Evolutionary conservation across 2,329 filamentous ascomycete genomes (phyloP), one percentile per base, ranked within the genome.

Genomic region (Diplodia mutila): DNA sequence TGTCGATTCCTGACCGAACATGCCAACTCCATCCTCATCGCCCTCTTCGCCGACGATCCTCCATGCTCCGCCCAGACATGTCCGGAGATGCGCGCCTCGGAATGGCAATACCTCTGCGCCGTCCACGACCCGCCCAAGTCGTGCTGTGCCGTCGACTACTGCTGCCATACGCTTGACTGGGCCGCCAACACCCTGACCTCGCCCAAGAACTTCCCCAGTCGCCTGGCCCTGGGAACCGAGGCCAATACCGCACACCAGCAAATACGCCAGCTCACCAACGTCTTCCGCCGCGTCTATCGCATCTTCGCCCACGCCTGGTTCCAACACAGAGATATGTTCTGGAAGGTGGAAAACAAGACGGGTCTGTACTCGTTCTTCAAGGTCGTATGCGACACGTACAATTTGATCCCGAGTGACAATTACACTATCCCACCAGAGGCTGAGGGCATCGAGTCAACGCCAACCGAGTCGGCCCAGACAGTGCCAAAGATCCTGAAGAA

Each of bases 231-330:
- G 52, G 87, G 87, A 32, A 76, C 72, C 68, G 79, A 78, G 69
- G 74, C 74, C 69, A 73, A 72, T 27, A 75, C 74, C 14, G 74
- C 78, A 67, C 75, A 80, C 65, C 76, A 83, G 52, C 91, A 92
- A 67, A 84, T 91, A 69, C 92, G 93, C 79, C 94, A 96, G 77
- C 84, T 99, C 68, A 91, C 94, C 73, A 98, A 97, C 78, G 94
- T 99, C 67, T 98, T 99, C 80, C 88, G 95, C 67, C 87, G 95
- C 16, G 87, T 98, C 61, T 97, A 99, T 79, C 88, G 95, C 69
- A 98, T 99, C 80, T 99, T 98, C 77, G 95, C 95, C 55, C 95
- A 99, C 77, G 95, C 95, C 8, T 99, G 95, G 95, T 99, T 97
- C 79, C 93, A 97, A 80, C 95, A 99, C 79, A 88, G 94, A 54